Evolutionary conservation across 371 early-diverging fungal genomes (phyloP).

Genomic region (Mortierella sp.): DNA sequence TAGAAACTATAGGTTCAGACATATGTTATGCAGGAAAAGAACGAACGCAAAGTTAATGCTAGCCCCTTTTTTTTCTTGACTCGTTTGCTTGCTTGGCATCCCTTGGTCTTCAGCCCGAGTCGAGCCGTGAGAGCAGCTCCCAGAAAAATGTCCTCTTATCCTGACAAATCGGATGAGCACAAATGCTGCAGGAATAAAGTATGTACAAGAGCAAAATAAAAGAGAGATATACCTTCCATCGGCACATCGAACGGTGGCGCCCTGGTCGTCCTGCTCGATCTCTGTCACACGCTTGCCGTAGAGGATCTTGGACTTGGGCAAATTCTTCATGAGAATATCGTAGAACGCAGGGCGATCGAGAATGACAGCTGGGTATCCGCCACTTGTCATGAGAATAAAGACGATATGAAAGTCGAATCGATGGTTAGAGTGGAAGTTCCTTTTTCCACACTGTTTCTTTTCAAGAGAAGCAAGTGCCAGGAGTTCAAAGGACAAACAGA

Average conservation of each 20-base stretch:
- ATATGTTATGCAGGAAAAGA: slow-evolving; percentile 3
- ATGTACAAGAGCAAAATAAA: neutral
- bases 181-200: neutral
- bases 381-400: slow-evolving; percentile 19
- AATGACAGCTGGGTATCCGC: slow-evolving; percentile 54
- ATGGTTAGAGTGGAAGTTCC: neutral
- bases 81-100: too few species aligned
- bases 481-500: neutral
- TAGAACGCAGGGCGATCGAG: slow-evolving; percentile 56
- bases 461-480: too few species aligned
- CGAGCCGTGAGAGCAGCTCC: slow-evolving; percentile 3
- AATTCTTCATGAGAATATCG: slow-evolving; percentile 42
- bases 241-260: slow-evolving; percentile 42
- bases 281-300: slow-evolving; percentile 40
- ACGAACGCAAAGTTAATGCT: neutral
- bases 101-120: neutral
- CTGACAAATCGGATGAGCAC: slow-evolving; percentile 9
- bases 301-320: slow-evolving; percentile 40
- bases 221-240: slow-evolving; percentile 42
- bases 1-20: slow-evolving; percentile 18
- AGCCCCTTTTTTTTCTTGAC: too few species aligned
- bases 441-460: neutral
- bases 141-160: neutral
- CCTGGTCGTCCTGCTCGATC: slow-evolving; percentile 26
- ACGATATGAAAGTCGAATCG: neutral